Evolutionary conservation across 2,329 filamentous ascomycete species (phyloP).

Genomic region (Peltaster fructicola): DNA sequence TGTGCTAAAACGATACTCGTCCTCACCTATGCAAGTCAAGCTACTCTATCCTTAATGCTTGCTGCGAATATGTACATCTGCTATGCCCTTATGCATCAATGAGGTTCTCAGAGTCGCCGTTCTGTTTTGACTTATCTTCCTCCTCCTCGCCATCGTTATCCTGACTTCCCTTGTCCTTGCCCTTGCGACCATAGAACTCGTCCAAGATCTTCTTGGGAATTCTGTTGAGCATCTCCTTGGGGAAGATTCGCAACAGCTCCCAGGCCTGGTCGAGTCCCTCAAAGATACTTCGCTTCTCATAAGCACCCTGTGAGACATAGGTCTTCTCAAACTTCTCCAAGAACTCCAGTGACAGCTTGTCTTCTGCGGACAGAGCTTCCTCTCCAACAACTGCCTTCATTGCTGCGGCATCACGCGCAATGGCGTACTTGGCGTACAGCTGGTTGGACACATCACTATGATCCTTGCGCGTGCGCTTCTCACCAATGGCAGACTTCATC

Average conservation of each 20-base stretch:
- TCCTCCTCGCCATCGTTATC: conserved; percentile 24
- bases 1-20: too few species aligned
- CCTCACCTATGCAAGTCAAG: too few species aligned
- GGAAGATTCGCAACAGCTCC: conserved; percentile 91
- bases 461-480: conserved; percentile 90
- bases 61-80: too few species aligned
- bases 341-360: conserved; percentile 96
- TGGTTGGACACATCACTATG: conserved; percentile 98
- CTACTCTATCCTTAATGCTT: too few species aligned
- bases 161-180: conserved; percentile 25
- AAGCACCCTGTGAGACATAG: conserved; percentile 82
- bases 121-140: conserved; percentile 14
- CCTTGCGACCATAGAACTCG: conserved; percentile 31
- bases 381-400: conserved; percentile 99
- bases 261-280: conserved; percentile 93
- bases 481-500: conserved; percentile 99
- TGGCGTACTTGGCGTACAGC: conserved; percentile 98
- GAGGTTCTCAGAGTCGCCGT: conserved; percentile 14
- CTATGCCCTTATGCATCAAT: too few species aligned
- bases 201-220: conserved; percentile 37
- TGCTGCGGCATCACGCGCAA: conserved; percentile 89
- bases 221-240: conserved; percentile 93
- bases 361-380: conserved; percentile 84
- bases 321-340: conserved; percentile 94
- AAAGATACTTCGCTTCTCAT: conserved; percentile 80